Percentiles rank a stretch among this genome's conserved stretches.
These are phyloP conservation scores for Hortiboletus campestris DNA, from an alignment of 768 basidiomycete species.

Conservation along the genomic window DNA sequence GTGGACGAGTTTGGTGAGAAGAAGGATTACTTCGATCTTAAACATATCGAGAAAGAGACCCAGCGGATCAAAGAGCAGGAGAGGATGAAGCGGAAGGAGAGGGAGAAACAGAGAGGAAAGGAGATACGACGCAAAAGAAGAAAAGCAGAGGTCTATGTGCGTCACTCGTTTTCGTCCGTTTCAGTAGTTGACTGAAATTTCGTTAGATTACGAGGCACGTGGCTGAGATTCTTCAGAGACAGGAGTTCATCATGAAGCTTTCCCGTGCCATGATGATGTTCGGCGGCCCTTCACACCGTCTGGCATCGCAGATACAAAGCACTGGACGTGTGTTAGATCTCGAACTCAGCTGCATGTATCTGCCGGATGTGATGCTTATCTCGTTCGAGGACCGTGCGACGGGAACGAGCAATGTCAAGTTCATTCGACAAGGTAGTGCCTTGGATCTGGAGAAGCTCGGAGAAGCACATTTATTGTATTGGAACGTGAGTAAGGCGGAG, in stretches of 20 bases:
- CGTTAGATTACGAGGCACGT: conserved; percentile 77
- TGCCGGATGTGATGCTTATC: conserved; percentile 74
- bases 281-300: conserved; percentile 78
- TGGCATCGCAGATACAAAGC: conserved; percentile 77
- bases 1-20: conserved; percentile 20
- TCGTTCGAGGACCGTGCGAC: conserved; percentile 80
- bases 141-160: conserved; percentile 75
- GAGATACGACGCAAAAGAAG: conserved; percentile 53
- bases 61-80: conserved; percentile 17
- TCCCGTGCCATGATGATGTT: conserved; percentile 89
- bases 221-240: conserved; percentile 75
- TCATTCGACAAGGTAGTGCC: conserved; percentile 68
- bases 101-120: conserved; percentile 30
- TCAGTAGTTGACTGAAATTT: background rate
- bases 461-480: conserved; percentile 69
- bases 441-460: conserved; percentile 77
- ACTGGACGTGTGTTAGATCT: conserved; percentile 79
- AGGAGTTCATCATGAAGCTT: conserved; percentile 84
- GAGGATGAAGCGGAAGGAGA: conserved; percentile 39
- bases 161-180: conserved; percentile 22
- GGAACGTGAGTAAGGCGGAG: conserved; percentile 47
- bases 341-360: conserved; percentile 67
- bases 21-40: conserved; percentile 31
- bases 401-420: conserved; percentile 77
- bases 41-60: conserved; percentile 29